Evolutionary conservation across 257 asterid species (phyloP), one percentile per base, ranked within the genome.

Genomic region (Salvia splendens): DNA sequence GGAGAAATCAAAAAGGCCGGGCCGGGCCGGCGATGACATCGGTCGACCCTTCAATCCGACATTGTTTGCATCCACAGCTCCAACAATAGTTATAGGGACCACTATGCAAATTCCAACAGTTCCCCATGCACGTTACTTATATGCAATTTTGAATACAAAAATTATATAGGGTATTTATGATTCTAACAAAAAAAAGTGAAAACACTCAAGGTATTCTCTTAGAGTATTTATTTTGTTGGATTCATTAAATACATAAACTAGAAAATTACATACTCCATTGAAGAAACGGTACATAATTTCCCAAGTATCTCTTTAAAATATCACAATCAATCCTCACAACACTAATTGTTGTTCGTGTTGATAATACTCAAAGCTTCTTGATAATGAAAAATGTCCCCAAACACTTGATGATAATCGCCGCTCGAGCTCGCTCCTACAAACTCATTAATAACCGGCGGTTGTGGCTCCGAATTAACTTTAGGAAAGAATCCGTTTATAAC

Each of bases 401-500:
- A n/a, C 77, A 24, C 56, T 71, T 12, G 76, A 42, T 57, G 76
- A 42, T 57, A n/a, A 50, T 50, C 20, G 17, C 61, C 9, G 20
- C 42, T 12, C 9, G 40, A 28, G 60, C 60, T 32, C 16, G 45
- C 46, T 46, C 65, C n/a, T n/a, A n/a, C 6, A 0, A 17, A 52
- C n/a, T 52, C 58, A 3, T 20, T 52, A 20, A 6, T 16, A 50
- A 50, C 16, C 38, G 3, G 48, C 36, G 66, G 14, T 9, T 35
- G 61, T 16, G 8, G 15, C 33, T 6, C 12, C 24, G 70, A 11
- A 7, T 45, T 38, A 57, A n/a, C 47, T 68, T 50, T 72, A 0
- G 86, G 86, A 33, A 81, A 78, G 45, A 78, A 78, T 5, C 83
- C 80, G 32, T 56, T 54, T 4, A 81, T 11, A 0, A 81, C 71